These are phyloP conservation scores for Rhodotorula sphaerocarpa DNA, from an alignment of 768 basidiomycete species.

Conservation along the genomic window DNA sequence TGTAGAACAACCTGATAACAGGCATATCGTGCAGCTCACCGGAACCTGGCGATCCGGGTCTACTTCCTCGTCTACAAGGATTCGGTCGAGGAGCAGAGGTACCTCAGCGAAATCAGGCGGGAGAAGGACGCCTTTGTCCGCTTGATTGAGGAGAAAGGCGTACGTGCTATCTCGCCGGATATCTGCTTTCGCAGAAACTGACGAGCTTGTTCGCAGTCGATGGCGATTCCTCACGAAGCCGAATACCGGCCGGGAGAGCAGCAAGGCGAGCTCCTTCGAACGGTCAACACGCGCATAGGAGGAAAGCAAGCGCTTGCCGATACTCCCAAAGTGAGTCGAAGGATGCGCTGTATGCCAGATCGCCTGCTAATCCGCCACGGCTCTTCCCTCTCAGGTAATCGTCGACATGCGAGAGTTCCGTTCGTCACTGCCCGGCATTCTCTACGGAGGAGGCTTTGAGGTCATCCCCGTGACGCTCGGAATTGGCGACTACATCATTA, in stretches of 20 bases:
- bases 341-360: neutral
- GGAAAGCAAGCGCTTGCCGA: conserved; percentile 58
- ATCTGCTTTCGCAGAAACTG: too few relatives aligned
- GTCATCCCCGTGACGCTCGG: conserved; percentile 87
- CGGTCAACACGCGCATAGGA: conserved; percentile 74
- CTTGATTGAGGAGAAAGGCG: conserved; percentile 83
- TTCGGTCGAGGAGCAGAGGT: conserved; percentile 92
- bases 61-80: conserved; percentile 94
- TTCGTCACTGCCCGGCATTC: conserved; percentile 76
- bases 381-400: conserved; percentile 56
- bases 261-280: conserved; percentile 56
- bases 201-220: conserved; percentile 51
- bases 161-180: too few relatives aligned
- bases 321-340: conserved; percentile 48
- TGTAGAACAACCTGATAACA: too few relatives aligned
- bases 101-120: conserved; percentile 72
- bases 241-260: conserved; percentile 39
- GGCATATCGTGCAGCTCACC: conserved; percentile 79
- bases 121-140: conserved; percentile 92
- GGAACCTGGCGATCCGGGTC: conserved; percentile 72
- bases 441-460: conserved; percentile 70
- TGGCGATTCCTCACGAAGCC: conserved; percentile 70
- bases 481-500: conserved; percentile 90
- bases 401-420: conserved; percentile 97
- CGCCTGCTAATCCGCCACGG: neutral